Percentiles rank a stretch among this genome's conserved stretches.
phyloP scores from a whole-genome alignment of 106 monocot genomes.

The Dendrobium huoshanense region DNA sequence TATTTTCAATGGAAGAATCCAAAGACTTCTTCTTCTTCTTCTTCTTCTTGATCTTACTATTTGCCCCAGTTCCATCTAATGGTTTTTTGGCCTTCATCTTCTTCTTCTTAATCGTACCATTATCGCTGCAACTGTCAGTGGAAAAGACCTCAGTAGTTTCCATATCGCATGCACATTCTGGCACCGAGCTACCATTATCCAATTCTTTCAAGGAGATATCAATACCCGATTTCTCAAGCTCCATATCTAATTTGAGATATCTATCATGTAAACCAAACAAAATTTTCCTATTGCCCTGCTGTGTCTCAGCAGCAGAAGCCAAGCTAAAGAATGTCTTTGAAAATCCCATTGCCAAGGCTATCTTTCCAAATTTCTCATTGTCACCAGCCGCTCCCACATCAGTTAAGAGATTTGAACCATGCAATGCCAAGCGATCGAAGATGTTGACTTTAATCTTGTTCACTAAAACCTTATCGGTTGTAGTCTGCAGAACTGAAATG shows the following conservation, averaged over 20 bases:
- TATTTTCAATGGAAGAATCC: background rate
- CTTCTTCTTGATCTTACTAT: conserved; percentile 22
- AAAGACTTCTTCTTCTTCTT: conserved; percentile 4
- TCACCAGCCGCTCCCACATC: conserved; percentile 25
- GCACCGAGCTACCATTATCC: conserved; percentile 17
- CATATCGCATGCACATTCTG: background rate
- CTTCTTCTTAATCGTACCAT: conserved; percentile 41
- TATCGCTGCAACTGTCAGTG: conserved; percentile 2
- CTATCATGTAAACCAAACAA: conserved; percentile 51
- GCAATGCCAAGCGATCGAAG: conserved; percentile 44
- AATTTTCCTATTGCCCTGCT: conserved; percentile 60
- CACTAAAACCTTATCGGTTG: conserved; percentile 57
- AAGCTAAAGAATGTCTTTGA: conserved; percentile 55
- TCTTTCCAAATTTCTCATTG: conserved; percentile 51
- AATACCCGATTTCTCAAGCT: conserved; percentile 56
- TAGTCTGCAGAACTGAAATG: conserved; percentile 43
- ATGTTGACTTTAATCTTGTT: conserved; percentile 61
- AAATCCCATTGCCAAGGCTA: conserved; percentile 46
- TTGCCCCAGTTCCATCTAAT: conserved; percentile 15
- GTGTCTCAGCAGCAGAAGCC: conserved; percentile 45
- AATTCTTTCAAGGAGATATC: conserved; percentile 25
- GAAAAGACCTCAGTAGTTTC: conserved; percentile 10
- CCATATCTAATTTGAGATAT: conserved; percentile 78
- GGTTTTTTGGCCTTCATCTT: conserved; percentile 20
- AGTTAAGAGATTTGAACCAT: conserved; percentile 39